These are phyloP conservation scores for Teunomyces atbi DNA, from an alignment of 805 yeast genomes.

Conservation along the genomic window DNA sequence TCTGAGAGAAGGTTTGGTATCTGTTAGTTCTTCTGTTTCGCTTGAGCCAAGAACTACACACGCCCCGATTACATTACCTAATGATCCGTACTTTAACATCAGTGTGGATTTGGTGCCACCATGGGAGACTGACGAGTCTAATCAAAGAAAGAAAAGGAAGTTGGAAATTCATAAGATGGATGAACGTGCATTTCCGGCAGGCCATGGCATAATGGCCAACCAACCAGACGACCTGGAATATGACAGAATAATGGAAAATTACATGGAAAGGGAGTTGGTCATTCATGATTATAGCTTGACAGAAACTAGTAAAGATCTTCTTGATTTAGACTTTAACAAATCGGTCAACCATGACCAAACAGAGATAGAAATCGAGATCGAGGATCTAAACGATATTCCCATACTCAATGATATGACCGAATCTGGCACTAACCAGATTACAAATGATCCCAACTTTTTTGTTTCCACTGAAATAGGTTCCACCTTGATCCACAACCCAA, in stretches of 20 bases:
- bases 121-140: slow-evolving; percentile 6
- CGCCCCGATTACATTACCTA: slow-evolving; percentile 11
- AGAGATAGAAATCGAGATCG: slow-evolving; percentile 19
- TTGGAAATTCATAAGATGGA: slow-evolving; percentile 16
- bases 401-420: neutral
- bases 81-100: slow-evolving; percentile 29
- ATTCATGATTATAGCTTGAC: neutral
- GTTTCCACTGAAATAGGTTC: slow-evolving; percentile 7
- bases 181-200: slow-evolving; percentile 11
- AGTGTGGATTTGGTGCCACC: slow-evolving; percentile 19
- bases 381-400: slow-evolving; percentile 1
- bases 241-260: slow-evolving; percentile 8
- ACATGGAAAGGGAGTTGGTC: slow-evolving; percentile 12
- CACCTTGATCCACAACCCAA: no score
- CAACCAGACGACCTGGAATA: neutral
- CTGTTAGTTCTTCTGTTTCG: neutral
- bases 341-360: slow-evolving; percentile 17
- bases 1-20: neutral
- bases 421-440: slow-evolving; percentile 5
- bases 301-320: neutral
- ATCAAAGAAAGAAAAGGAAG: slow-evolving; percentile 13
- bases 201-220: neutral
- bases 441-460: slow-evolving; percentile 12
- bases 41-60: neutral
- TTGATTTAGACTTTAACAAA: slow-evolving; percentile 8